Conservation (phyloP, 2,329 filamentous ascomycete species). For the Stemphylium lycopersici region DNA sequence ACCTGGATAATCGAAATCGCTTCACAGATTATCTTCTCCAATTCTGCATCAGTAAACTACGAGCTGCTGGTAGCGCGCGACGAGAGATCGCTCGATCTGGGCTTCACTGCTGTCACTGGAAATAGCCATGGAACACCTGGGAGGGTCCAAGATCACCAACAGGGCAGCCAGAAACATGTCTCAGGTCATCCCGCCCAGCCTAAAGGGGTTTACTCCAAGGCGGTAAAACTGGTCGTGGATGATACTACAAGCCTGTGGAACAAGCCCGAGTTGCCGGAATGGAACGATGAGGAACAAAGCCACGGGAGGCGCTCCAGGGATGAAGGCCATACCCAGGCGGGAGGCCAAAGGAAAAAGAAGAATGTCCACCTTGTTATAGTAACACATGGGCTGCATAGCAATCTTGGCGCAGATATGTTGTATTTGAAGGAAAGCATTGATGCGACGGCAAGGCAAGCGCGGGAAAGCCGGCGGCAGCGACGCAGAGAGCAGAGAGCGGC, state of each 20-base stretch:
- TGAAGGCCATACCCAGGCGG: slow-evolving; percentile 22
- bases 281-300: slow-evolving; percentile 50
- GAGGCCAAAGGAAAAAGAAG: slow-evolving; percentile 63
- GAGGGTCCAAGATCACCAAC: slow-evolving; percentile 77
- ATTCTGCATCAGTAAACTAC: slow-evolving; percentile 83
- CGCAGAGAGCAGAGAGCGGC: slow-evolving; percentile 44
- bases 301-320: slow-evolving; percentile 33
- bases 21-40: slow-evolving; percentile 93
- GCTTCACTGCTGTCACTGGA: slow-evolving; percentile 62
- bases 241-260: slow-evolving; percentile 93
- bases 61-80: slow-evolving; percentile 87
- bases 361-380: slow-evolving; percentile 89
- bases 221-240: slow-evolving; percentile 78
- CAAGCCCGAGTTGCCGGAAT: slow-evolving; percentile 78
- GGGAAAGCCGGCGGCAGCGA: slow-evolving; percentile 69
- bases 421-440: slow-evolving; percentile 98
- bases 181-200: slow-evolving; percentile 64
- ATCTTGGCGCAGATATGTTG: slow-evolving; percentile 93
- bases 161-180: slow-evolving; percentile 61
- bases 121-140: slow-evolving; percentile 61
- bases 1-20: slow-evolving; percentile 91
- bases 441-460: slow-evolving; percentile 75
- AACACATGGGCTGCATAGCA: slow-evolving; percentile 95
- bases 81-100: slow-evolving; percentile 77
- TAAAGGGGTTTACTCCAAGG: slow-evolving; percentile 83